Evolutionary conservation across 495 filamentous ascomycete species (phyloP).

Genomic region (Penicillium canariense): DNA sequence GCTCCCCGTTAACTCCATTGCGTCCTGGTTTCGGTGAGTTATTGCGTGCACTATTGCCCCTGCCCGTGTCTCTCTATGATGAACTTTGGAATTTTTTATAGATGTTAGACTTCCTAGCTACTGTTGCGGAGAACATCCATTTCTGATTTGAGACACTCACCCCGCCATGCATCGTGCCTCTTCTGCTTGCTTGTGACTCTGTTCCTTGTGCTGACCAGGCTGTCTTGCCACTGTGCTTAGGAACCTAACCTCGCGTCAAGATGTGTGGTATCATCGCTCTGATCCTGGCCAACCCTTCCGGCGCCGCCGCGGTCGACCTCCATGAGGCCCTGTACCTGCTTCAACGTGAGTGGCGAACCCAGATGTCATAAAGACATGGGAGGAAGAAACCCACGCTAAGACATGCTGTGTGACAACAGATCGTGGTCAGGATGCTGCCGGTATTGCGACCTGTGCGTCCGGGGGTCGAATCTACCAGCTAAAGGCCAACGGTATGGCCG

Average conservation of each 20-base stretch:
- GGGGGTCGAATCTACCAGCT: constrained; percentile 84
- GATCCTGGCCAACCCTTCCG: constrained; percentile 66
- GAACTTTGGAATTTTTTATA: constrained; percentile 47
- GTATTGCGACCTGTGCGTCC: constrained; percentile 71
- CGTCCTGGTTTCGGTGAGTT: constrained; percentile 19
- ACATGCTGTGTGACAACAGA: constrained; percentile 27
- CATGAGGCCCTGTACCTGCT: constrained; percentile 90
- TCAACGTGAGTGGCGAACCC: constrained; percentile 51
- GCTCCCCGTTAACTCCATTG: constrained; percentile 11
- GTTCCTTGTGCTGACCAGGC: constrained; percentile 14
- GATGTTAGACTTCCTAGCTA: constrained; percentile 52
- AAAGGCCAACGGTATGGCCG: constrained; percentile 90
- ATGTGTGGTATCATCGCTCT: constrained; percentile 90
- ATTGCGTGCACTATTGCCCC: neutral
- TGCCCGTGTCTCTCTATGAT: constrained; percentile 35
- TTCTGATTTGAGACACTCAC: constrained; percentile 33
- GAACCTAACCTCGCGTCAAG: constrained; percentile 21
- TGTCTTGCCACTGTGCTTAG: constrained; percentile 5
- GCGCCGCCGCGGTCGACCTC: constrained; percentile 71
- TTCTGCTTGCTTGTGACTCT: constrained; percentile 1
- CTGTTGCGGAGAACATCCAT: constrained; percentile 44
- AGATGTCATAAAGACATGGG: neutral
- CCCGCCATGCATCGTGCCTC: constrained; percentile 14
- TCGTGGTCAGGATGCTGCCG: constrained; percentile 88
- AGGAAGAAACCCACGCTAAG: constrained; percentile 14